Evolutionary conservation across 1,284 basidiomycete species (phyloP), one percentile per base, ranked within the genome.

Genomic region (Phenoliferia sp.): DNA sequence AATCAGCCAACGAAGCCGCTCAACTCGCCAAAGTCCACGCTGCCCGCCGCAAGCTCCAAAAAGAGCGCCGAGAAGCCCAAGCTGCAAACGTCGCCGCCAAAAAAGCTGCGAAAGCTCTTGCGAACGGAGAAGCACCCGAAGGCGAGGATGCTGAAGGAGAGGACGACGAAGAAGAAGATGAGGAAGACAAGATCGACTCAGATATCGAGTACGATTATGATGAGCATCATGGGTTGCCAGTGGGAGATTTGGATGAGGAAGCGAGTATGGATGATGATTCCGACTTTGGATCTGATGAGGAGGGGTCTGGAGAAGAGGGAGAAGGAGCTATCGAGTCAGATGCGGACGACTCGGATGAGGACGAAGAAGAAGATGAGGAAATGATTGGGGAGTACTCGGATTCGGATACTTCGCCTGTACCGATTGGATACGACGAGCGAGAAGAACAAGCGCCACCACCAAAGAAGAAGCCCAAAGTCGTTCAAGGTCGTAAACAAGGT

Each of bases 81-180:
- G 92, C 92, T 76, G 84, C 85, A 64, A 96, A 95, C 79, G 90
- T 96, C 7, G 84, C 85, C 50, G 83, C 87, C 63, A 95, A 96
- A 80, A 89, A 88, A 78, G 83, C 81, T 17, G 80, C 80, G 7
- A 80, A 82, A 16, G 80, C 80, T 29, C 81, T 74, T 52, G 70
- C 63, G 26, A 69, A 63, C 50, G 75, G 79, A 16, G 75, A 77
- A 62, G 22, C 48, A 6, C 67, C 67, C 68, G 56, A 67, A 63
- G 69, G 76, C 16, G 74, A 75, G 28, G 71, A 78, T n/a, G 75
- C 54, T 4, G 83, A 77, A 31, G 78, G 78, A 52, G 79, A 76
- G 34, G 80, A 81, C 29, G 78, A 74, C 17, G 76, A 78, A 15
- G 77, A 78, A 66, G 80, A 79, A 65, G 80, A 80, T 62, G 77